phyloP scores from a whole-genome alignment of 441 rosid genomes.

The Erodium moschatum region DNA sequence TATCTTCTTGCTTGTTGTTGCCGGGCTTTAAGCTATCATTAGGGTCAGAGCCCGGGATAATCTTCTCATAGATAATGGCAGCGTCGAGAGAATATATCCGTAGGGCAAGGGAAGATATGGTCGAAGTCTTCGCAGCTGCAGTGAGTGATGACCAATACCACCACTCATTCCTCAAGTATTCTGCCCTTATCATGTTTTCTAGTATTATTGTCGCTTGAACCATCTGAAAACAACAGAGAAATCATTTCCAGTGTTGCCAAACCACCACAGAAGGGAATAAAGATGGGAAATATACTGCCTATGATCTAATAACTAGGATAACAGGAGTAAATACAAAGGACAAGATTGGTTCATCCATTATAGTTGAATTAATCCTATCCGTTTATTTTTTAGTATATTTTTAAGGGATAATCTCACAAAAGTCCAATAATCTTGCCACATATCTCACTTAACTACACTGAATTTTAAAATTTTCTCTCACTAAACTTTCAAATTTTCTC shows the following conservation, averaged over 20 bases:
- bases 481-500: no score
- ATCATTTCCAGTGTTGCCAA: slow-evolving; percentile 6
- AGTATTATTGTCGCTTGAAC: slow-evolving; percentile 74
- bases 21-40: slow-evolving; percentile 32
- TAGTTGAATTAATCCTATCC: background rate
- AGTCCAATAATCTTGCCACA: no score
- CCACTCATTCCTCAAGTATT: slow-evolving; percentile 79
- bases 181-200: slow-evolving; percentile 84
- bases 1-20: slow-evolving; percentile 28
- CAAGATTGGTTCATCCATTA: background rate
- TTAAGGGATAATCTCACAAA: no score
- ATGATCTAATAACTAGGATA: no score
- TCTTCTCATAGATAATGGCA: slow-evolving; percentile 63
- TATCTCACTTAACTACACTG: no score
- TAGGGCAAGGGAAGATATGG: slow-evolving; percentile 70
- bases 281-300: background rate
- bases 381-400: background rate
- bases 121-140: slow-evolving; percentile 76
- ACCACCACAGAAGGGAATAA: background rate
- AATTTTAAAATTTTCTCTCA: no score
- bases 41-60: slow-evolving; percentile 27
- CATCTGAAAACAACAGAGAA: slow-evolving; percentile 44
- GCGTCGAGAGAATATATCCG: slow-evolving; percentile 81
- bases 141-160: slow-evolving; percentile 99
- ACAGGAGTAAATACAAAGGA: background rate